Base-by-base conservation (phyloP, 495 filamentous ascomycete genomes). In the Hyaloscypha bicolor region DNA sequence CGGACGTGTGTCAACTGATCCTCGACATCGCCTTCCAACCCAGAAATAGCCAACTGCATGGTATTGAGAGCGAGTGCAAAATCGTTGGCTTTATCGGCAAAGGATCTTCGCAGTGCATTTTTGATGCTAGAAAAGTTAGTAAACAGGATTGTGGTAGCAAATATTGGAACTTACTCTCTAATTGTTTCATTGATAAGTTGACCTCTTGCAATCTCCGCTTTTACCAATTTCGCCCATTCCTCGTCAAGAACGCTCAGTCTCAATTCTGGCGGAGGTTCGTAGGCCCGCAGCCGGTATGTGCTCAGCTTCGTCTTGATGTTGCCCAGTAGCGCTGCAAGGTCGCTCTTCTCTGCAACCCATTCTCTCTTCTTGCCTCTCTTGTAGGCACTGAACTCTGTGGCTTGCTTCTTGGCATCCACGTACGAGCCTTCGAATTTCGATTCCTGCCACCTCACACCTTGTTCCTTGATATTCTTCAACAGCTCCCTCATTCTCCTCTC, bases 221-320 rank as follows among this genome's bases (percentile, higher is more conserved):
- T 84, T 55, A 94, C 88, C 67, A 98, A 75, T 30, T 75, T 82
- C 22, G 85, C 82, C 95, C 95, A 99, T 69, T 94, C 91, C 45
- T 79, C 76, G 64, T 98, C 95, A 67, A 94, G 84, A 11, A 87
- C 86, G 58, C 96, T 93, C 57, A 94, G 76, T 58, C 86, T 88
- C 39, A 97, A 78, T 66, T 95, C 90, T 60, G 83, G 78, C 11
- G 96, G 96, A 52, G 95, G 95, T 31, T 96, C 90, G 71, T 98
- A 99, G 4, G 94, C 86, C 72, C 93, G 87, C 45, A 99, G 81
- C 48, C 93, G 87, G 76, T 99, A 99, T 30, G 95, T 99, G 68
- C 91, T 91, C 70, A 99, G 83, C 79, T 99, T 99, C 0, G 95
- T 98, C 80, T 97, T 97, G 81, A 99, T 97, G 72, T 99, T 99